Percentiles rank a stretch among this genome's conserved stretches.
Conservation (phyloP, 805 yeast genomes). For the Candida yuanshanica region DNA sequence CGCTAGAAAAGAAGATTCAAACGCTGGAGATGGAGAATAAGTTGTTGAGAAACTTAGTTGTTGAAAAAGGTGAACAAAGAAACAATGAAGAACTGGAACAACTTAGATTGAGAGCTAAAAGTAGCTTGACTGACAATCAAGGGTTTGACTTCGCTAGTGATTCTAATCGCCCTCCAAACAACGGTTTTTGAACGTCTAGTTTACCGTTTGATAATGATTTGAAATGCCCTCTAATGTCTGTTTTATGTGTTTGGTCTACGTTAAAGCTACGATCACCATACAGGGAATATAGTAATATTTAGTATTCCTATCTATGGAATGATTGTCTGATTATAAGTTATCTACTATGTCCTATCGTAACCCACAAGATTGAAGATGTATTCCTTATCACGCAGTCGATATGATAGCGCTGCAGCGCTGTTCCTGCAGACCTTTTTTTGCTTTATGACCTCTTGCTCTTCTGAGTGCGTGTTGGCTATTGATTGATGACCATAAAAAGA, state of each 20-base stretch:
- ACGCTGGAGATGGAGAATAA: slow-evolving; percentile 92
- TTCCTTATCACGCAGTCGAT: too few species aligned
- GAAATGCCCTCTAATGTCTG: not conserved
- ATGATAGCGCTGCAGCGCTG: too few species aligned
- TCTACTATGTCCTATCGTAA: too few species aligned
- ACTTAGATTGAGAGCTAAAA: slow-evolving; percentile 41
- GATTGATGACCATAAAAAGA: too few species aligned
- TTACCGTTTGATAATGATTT: not conserved
- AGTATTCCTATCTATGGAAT: too few species aligned
- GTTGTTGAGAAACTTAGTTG: slow-evolving; percentile 74
- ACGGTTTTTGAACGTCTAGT: not conserved
- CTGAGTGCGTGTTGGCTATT: too few species aligned
- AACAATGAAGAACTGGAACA: slow-evolving; percentile 48
- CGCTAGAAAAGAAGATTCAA: slow-evolving; percentile 67
- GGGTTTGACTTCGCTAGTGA: not conserved
- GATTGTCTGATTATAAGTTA: too few species aligned
- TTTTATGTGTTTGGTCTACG: not conserved
- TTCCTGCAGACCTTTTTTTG: too few species aligned
- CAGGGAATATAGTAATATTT: too few species aligned
- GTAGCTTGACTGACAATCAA: not conserved
- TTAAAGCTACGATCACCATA: too few species aligned
- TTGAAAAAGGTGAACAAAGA: slow-evolving; percentile 62
- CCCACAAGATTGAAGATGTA: too few species aligned
- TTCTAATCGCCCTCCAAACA: not conserved
- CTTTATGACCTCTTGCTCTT: too few species aligned